Base-by-base conservation (phyloP, 108 stramenopile genomes). In the Pseudonitzschia multistriata region DNA sequence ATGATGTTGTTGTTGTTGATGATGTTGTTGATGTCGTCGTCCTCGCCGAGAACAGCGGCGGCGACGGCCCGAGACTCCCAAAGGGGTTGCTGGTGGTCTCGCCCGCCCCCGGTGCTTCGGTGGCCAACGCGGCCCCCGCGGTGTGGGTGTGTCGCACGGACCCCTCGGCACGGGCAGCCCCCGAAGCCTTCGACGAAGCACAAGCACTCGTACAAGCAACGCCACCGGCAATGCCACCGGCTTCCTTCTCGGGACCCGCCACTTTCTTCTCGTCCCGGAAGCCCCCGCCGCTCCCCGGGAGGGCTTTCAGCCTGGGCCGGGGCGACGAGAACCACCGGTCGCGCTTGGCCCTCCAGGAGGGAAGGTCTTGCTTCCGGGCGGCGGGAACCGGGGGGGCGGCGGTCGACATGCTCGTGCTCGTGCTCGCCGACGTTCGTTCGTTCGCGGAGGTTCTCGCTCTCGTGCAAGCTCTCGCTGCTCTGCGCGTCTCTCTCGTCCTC, bases 281-380 rank as follows among this genome's bases (percentile, higher is more conserved):
- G n/a, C n/a, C 37, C 37, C 10, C 37, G 52, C 25, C 54, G 54
- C 29, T 45, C 10, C 50, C 50, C n/a, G 62, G 62, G 5, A 64
- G 37, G n/a, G 62, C 40, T 42, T 30, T 64, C 7, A 64, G 40
- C 34, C 45, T 64, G 27, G 39, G 39, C 3, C 62, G 62, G 11
- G 62, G 40, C 21, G 42, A 28, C 3, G n/a, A 21, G 4, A 25
- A 35, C 62, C 62, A 64, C 13, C 62, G 39, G 45, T 64, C 62
- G 5, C 62, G 62, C 34, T 64, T 64, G 30, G 42, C 0, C n/a
- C 39, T 28, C 42, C 39, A 64, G 15, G 62, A 64, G 15, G 45
- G 28, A 13, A 63, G 34, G 21, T 63, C 40, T 21, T 63, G n/a
- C 40, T 63, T 63, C n/a, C n/a, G n/a, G n/a, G n/a, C n/a, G 2